Percentiles rank a stretch among this genome's conserved stretches.
Evolutionary conservation across 106 monocot species (phyloP).

Genomic region (Dioscorea zingiberensis): DNA sequence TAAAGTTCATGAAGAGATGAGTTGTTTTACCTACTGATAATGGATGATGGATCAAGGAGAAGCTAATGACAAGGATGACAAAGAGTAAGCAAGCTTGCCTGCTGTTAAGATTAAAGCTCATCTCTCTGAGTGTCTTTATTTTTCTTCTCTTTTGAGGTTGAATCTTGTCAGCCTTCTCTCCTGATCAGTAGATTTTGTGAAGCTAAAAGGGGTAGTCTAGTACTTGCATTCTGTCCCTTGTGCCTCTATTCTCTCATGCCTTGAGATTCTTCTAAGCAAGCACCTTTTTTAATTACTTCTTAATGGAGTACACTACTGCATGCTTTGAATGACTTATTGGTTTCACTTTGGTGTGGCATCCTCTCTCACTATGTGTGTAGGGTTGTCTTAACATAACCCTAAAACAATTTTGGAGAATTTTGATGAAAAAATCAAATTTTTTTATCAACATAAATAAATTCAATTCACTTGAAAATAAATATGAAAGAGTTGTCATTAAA

Average conservation of each 20-base stretch:
- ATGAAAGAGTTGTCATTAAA: no score
- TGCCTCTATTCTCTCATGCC: no score
- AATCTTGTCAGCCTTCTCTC: neutral
- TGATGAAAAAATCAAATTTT: no score
- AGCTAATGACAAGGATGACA: neutral
- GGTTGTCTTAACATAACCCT: no score
- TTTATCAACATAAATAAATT: no score
- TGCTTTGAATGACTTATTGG: neutral
- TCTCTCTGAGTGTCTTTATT: neutral
- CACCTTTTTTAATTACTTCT: neutral
- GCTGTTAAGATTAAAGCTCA: neutral
- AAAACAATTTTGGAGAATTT: no score
- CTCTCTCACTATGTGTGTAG: no score
- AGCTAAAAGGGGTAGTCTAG: neutral
- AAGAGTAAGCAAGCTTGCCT: neutral
- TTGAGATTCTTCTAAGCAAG: no score
- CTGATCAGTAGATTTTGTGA: neutral
- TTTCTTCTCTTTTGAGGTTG: neutral
- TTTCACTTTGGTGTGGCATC: neutral
- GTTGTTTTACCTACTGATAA: constrained; percentile 1
- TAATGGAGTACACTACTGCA: no score
- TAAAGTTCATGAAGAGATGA: no score
- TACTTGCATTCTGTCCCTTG: constrained; percentile 9
- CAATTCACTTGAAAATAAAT: no score
- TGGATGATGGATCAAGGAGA: constrained; percentile 4